Evolutionary conservation across 78 protist genomes (phyloP), one percentile per base, ranked within the genome.

Genomic region (Acrasis kona): DNA sequence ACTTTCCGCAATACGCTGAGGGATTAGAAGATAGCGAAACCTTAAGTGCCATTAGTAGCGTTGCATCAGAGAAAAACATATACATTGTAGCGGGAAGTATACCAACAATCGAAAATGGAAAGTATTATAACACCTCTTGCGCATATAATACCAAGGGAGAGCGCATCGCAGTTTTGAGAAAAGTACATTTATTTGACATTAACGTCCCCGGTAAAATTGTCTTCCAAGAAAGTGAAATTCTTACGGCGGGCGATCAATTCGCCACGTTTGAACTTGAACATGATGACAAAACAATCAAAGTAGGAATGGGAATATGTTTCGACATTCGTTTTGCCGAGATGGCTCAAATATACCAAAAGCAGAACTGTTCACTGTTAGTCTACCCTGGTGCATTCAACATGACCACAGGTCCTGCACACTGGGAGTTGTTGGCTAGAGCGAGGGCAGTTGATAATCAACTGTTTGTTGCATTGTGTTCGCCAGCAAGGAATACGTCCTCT

Each of bases 361-460:
- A 10, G 30, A 91, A 89, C 4, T 84, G 92, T 32, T 32, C 67
- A 19, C 27, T 94, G 57, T 57, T 96, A 3, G 70, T 88, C 39
- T 93, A 78, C 41, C 97, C 99, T 10, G 99, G 99, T 9, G 97
- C 98, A 1, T 96, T 96, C 91, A 96, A 96, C 90, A 86, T 92
- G 93, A 88, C 92, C 9, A 96, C 99, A 1, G 99, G 99, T 1
- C 98, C 99, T 0, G 89, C 87, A 1, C 99, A 96, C 64, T 96
- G 99, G 99, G 96, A 89, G 80, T 87, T 94, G 9, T 88, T 93
- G 2, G 74, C 29, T 31, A 66, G 97, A 35, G 84, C 93, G 10
- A 82, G 86, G 9, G 95, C 92, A 1, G 64, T 91, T 28, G 92
- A 88, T 68, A 58, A 73, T 30, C 95, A 93, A 74, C 36, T 73